phyloP scores from a whole-genome alignment of 75 land plant species.

The Picea glauca region DNA sequence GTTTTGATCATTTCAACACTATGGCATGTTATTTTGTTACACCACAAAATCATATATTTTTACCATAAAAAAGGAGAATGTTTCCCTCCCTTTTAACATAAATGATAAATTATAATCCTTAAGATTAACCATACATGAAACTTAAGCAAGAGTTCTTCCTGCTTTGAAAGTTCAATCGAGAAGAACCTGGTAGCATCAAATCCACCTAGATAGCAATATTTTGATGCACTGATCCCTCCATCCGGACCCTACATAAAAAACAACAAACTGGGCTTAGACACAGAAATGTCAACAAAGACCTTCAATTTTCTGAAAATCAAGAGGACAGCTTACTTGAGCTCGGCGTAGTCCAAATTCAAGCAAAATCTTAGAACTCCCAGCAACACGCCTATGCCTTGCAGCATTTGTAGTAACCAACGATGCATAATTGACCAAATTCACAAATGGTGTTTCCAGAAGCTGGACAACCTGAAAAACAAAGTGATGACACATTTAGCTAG shows the following conservation, averaged over 20 bases:
- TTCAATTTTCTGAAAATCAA: neutral
- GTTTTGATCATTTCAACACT: no score
- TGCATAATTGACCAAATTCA: conserved; percentile 89
- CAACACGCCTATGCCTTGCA: conserved; percentile 87
- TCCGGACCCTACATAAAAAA: conserved; percentile 71
- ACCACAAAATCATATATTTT: no score
- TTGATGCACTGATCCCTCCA: conserved; percentile 94
- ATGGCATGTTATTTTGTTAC: no score
- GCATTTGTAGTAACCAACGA: conserved; percentile 96
- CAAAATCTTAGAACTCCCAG: conserved; percentile 74
- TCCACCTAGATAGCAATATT: conserved; percentile 89
- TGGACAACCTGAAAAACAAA: conserved; percentile 64
- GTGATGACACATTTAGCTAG: neutral
- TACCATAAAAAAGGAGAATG: no score
- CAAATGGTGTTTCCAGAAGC: conserved; percentile 79
- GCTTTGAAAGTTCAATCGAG: no score
- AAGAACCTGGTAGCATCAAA: conserved; percentile 93
- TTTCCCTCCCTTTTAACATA: neutral
- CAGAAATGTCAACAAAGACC: neutral
- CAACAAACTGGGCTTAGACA: neutral
- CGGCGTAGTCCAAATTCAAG: conserved; percentile 93
- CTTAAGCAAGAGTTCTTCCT: no score
- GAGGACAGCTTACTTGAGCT: conserved; percentile 60
- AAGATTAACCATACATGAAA: neutral
- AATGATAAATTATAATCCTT: neutral